Conservation (phyloP, 2,329 filamentous ascomycete species). For the Arthrobotrys musiformis region DNA sequence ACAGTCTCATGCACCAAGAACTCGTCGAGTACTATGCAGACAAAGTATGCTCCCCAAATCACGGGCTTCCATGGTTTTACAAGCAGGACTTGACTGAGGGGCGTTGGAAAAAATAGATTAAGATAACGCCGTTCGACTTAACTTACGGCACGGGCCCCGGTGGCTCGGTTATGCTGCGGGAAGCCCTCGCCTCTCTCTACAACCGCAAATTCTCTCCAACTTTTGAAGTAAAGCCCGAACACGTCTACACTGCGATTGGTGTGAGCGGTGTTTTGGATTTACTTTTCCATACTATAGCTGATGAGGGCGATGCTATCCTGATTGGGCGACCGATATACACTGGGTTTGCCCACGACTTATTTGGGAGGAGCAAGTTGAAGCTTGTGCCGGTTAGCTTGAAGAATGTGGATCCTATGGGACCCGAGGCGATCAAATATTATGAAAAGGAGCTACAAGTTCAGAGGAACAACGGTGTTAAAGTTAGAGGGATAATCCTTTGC, state of each 20-base stretch:
- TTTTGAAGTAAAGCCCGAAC: conserved; percentile 44
- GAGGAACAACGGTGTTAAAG: conserved; percentile 62
- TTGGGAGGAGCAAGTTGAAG: conserved; percentile 45
- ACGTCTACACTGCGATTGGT: conserved; percentile 52
- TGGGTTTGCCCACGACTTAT: conserved; percentile 52
- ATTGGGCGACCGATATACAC: conserved; percentile 56
- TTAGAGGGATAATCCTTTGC: conserved; percentile 67
- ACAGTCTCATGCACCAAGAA: conserved; percentile 56
- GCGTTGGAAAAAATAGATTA: conserved; percentile 25
- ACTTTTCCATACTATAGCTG: conserved; percentile 53
- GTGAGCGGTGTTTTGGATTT: conserved; percentile 49
- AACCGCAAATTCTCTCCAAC: conserved; percentile 56
- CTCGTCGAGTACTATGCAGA: conserved; percentile 51
- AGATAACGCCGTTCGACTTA: conserved; percentile 30
- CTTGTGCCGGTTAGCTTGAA: conserved; percentile 65
- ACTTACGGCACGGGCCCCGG: conserved; percentile 56
- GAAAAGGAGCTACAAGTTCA: conserved; percentile 64
- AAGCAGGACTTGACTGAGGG: background rate
- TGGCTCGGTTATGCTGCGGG: conserved; percentile 48
- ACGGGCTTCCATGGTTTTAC: background rate
- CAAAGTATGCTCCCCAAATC: conserved; percentile 27
- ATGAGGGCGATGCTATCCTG: conserved; percentile 56
- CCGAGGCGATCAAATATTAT: conserved; percentile 64
- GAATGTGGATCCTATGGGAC: conserved; percentile 64
- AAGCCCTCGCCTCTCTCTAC: conserved; percentile 49